Evolutionary conservation across 164 flowering plant species (phyloP), one percentile per base, ranked within the genome.

Genomic region (Nelumbo lutea): DNA sequence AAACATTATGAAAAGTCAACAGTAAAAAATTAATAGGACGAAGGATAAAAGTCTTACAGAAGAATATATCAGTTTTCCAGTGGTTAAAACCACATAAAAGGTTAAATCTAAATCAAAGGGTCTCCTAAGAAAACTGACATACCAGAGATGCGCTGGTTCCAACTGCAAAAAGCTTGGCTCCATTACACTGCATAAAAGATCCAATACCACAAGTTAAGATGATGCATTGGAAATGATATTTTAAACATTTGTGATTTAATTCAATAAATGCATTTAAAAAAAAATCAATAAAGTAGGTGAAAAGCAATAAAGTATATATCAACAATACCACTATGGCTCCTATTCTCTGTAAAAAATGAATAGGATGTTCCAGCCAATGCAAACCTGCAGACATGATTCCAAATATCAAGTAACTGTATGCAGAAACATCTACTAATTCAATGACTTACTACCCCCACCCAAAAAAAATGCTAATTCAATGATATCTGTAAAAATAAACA

Each of bases 131-230:
- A 42, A 41, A 56, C 44, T 9, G 67, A 52, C 78, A 65, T 84
- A 94, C 98, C 91, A 95, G 79, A 69, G 99, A 95, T 61, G 98
- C 90, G 70, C 81, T 70, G 39, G 98, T 89, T 64, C 99, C 99
- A 70, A 95, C 99, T 6, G 84, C 96, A 78, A 95, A 95, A 71
- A 95, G 97, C 82, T 95, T 95, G 46, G 95, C 71, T 15, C 98
- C 99, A 68, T 95, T 95, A 7, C 97, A 87, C 98, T 92, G 93
- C 76, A 82, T 14, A 71, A 73, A 11, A 70, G 13, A 73, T 27
- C 7, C n/a, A 42, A 60, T 13, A 46, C 6, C 51, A 67, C 47
- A 41, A 58, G 51, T 61, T 51, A 27, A 27, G 27, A 27, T 57
- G 38, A 44, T 48, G 58, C 60, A 68, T 14, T 51, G 10, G 6